phyloP scores from a whole-genome alignment of 1,139 yeast species.

The Lodderomyces beijingensis region DNA sequence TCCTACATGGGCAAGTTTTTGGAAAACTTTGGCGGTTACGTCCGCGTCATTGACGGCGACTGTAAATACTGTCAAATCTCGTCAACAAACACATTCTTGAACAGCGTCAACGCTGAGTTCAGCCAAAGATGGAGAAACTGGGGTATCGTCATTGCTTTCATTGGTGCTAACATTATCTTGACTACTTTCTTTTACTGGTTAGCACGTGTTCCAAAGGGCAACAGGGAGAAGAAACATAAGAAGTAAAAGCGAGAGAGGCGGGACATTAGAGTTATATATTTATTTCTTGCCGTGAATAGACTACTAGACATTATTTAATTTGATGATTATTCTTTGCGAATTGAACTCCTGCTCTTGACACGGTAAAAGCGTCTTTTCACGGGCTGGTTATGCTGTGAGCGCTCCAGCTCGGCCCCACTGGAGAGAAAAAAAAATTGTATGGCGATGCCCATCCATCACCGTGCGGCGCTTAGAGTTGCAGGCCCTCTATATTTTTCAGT shows the following conservation, averaged over 20 bases:
- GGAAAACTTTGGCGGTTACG: constrained; percentile 46
- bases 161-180: constrained; percentile 47
- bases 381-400: no score
- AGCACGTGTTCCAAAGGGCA: constrained; percentile 67
- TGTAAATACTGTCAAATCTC: constrained; percentile 53
- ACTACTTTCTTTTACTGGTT: constrained; percentile 64
- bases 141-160: constrained; percentile 51
- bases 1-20: constrained; percentile 47
- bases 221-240: constrained; percentile 14
- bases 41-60: constrained; percentile 33
- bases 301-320: no score
- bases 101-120: constrained; percentile 37
- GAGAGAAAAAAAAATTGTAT: no score
- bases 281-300: no score
- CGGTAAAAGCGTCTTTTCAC: no score
- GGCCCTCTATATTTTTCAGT: no score
- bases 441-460: no score
- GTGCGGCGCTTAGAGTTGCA: no score
- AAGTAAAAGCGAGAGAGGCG: constrained; percentile 1
- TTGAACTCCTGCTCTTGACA: no score
- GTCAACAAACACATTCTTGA: constrained; percentile 50
- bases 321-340: no score
- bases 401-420: no score
- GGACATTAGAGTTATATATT: no score
- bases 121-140: constrained; percentile 64